Conservation (phyloP, 495 filamentous ascomycete species). For the Rhypophila decipiens region DNA sequence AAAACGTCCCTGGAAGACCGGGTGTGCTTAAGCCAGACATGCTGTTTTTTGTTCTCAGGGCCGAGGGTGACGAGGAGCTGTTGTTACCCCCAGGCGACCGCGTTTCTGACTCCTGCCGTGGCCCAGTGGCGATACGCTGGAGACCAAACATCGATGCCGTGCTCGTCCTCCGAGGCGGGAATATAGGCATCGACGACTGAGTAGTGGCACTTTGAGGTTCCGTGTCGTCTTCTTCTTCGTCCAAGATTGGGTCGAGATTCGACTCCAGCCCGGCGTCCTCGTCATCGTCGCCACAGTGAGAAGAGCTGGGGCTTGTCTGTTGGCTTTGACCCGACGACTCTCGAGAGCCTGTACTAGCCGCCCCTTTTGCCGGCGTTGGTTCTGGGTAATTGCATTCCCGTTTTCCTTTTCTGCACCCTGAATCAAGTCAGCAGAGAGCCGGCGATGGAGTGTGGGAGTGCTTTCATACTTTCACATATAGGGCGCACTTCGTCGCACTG, state of each 20-base stretch:
- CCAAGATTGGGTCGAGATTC: slow-evolving; percentile 55
- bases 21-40: slow-evolving; percentile 23
- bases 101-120: slow-evolving; percentile 43
- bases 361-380: slow-evolving; percentile 45
- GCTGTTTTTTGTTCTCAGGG: slow-evolving; percentile 32
- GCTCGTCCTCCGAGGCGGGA: slow-evolving; percentile 37
- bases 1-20: slow-evolving; percentile 19
- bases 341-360: slow-evolving; percentile 39
- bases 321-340: slow-evolving; percentile 43
- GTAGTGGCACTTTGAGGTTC: slow-evolving; percentile 32
- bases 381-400: slow-evolving; percentile 81
- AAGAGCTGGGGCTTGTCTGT: slow-evolving; percentile 44
- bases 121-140: slow-evolving; percentile 18
- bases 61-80: slow-evolving; percentile 44
- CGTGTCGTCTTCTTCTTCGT: slow-evolving; percentile 66
- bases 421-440: slow-evolving; percentile 19
- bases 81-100: slow-evolving; percentile 44
- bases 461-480: slow-evolving; percentile 82
- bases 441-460: slow-evolving; percentile 21
- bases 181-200: slow-evolving; percentile 26
- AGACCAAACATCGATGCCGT: slow-evolving; percentile 33
- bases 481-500: slow-evolving; percentile 84
- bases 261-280: slow-evolving; percentile 40
- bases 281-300: slow-evolving; percentile 48
- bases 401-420: slow-evolving; percentile 78